phyloP scores from a whole-genome alignment of 108 stramenopile species.

The Cyclotella distinguenda region DNA sequence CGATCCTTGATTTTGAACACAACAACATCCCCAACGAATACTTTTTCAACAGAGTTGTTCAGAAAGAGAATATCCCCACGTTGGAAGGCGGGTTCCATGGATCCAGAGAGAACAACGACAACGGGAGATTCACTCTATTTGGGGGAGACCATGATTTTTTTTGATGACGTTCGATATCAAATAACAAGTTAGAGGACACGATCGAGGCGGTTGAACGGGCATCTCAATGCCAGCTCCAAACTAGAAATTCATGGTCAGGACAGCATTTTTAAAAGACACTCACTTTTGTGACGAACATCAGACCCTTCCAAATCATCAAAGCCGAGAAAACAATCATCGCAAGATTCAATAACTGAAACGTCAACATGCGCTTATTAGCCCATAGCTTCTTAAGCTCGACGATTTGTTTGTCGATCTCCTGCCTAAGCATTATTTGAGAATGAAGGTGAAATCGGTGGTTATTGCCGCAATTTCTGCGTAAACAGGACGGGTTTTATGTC shows the following conservation, averaged over 20 bases:
- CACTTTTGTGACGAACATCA: constrained; percentile 96
- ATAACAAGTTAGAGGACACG: too few relatives aligned
- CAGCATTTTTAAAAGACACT: too few relatives aligned
- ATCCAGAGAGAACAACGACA: constrained; percentile 96
- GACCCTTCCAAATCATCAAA: constrained; percentile 99
- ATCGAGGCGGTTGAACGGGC: too few relatives aligned
- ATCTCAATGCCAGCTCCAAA: too few relatives aligned
- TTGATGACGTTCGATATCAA: too few relatives aligned
- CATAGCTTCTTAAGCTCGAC: constrained; percentile 99
- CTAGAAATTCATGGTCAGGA: too few relatives aligned
- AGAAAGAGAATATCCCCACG: constrained; percentile 99
- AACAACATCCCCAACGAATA: constrained; percentile 97
- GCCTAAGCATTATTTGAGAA: constrained; percentile 63
- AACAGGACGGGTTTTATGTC: too few relatives aligned
- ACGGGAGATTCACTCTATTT: constrained; percentile 93
- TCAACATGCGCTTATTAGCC: constrained; percentile 94
- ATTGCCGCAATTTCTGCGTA: too few relatives aligned
- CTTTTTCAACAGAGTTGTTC: constrained; percentile 92
- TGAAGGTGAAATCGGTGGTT: background rate
- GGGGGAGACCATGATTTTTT: background rate
- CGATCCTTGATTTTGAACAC: constrained; percentile 99
- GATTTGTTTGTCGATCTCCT: constrained; percentile 88
- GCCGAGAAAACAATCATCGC: constrained; percentile 99
- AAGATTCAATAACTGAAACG: constrained; percentile 95
- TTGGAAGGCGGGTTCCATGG: constrained; percentile 99